phyloP scores from a whole-genome alignment of 2,329 filamentous ascomycete genomes.

The Fusarium cyanostomum region DNA sequence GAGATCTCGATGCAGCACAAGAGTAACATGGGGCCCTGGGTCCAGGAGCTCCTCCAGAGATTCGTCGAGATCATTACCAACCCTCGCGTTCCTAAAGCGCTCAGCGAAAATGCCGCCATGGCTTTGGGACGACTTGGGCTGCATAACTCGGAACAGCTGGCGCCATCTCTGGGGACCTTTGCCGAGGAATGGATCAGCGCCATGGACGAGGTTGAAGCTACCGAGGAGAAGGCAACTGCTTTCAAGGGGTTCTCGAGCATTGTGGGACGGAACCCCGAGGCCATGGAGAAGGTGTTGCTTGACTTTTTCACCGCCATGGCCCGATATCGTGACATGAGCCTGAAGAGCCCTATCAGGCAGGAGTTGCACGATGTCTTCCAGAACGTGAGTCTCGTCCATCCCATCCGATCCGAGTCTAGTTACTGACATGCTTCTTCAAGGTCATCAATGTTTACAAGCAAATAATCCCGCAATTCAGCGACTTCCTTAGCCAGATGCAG shows the following conservation, averaged over 20 bases:
- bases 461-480: conserved; percentile 67
- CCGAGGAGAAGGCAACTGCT: conserved; percentile 93
- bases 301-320: conserved; percentile 88
- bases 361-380: conserved; percentile 78
- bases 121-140: conserved; percentile 89
- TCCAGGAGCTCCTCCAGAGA: conserved; percentile 78
- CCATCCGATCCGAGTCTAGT: not conserved
- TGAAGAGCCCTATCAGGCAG: conserved; percentile 68
- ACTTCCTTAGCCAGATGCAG: conserved; percentile 62
- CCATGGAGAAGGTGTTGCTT: conserved; percentile 86
- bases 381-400: conserved; percentile 64
- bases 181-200: conserved; percentile 82
- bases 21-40: conserved; percentile 78
- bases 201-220: conserved; percentile 86
- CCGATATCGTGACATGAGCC: conserved; percentile 72
- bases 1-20: conserved; percentile 88
- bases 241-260: conserved; percentile 90
- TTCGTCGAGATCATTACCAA: conserved; percentile 86
- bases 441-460: conserved; percentile 65
- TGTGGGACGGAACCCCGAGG: conserved; percentile 86
- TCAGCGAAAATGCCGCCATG: conserved; percentile 94
- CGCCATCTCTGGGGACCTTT: conserved; percentile 81
- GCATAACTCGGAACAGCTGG: conserved; percentile 78
- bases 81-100: conserved; percentile 82
- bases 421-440: conserved; percentile 45